Evolutionary conservation across 2,329 filamentous ascomycete species (phyloP), one percentile per base, ranked within the genome.

Genomic region (Fusarium coffeatum): DNA sequence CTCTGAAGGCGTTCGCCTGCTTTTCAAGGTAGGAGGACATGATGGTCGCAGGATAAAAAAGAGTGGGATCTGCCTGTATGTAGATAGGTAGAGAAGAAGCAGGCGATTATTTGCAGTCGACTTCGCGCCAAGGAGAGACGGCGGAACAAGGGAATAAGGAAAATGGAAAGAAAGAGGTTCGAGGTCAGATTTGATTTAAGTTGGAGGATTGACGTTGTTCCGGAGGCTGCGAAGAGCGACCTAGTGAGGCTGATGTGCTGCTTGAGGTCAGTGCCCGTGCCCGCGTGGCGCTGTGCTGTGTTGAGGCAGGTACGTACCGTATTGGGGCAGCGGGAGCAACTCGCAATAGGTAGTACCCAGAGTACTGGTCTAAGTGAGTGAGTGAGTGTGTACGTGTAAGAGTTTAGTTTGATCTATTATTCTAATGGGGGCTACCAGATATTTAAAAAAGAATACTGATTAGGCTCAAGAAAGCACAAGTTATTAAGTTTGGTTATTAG

Each of bases 1-100:
- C 88, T 74, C 84, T 88, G 81, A 90, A 89, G 72, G 82, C 85
- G 60, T 86, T 88, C 69, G 89, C 85, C 79, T 91, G 88, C 73
- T 88, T 89, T 73, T 91, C 88, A 65, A 92, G 85, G 72, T 88
- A 90, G 50, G 80, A 81, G 60, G 88, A 89, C 87, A 89, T 91
- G 74, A 55, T 80, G 78, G 73, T 55, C 80, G 78, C 74, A n/a
- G 11, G 22, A 41, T 68, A 54, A 68, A 49, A 48, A 51, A 37
- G 57, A 71, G 47, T 37, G 55, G 32, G 49, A 25, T 54, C 41
- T 47, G 47, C 16, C 32, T 50, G 32, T 50, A 13, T 25, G 22
- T 20, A 45, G 42, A 40, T 42, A 47, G 45, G 42, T 53, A 40
- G 55, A 56, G 55, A 47, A 22, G 47, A 45, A 37, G 22, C 20